Percentiles rank a stretch among this genome's conserved stretches.
These are phyloP conservation scores for Aurantiochytrium sp. DNA, from an alignment of 108 stramenopile genomes.

Conservation along the genomic window DNA sequence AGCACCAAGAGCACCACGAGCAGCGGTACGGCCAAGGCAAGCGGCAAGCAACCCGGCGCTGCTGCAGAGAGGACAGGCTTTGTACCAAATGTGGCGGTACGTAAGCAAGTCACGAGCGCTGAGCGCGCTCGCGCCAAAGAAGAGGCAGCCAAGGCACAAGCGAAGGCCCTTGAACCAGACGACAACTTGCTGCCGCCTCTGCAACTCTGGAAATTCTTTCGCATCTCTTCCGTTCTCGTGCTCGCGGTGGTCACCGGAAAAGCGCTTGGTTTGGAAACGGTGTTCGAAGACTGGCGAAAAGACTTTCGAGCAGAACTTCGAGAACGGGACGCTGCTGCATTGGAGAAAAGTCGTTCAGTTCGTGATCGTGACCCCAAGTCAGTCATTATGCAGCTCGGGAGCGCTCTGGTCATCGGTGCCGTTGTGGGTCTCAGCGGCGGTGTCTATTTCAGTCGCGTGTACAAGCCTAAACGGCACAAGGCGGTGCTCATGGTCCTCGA, in stretches of 20 bases:
- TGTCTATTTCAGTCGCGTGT: not conserved
- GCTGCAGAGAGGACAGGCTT: not conserved
- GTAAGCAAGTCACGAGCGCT: not conserved
- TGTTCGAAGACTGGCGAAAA: not conserved
- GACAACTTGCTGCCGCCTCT: not conserved
- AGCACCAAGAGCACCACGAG: no score
- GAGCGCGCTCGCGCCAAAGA: not conserved
- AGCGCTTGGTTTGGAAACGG: not conserved
- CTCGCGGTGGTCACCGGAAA: not conserved
- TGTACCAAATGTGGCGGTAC: not conserved
- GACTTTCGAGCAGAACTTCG: not conserved
- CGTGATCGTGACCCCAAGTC: not conserved
- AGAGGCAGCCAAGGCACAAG: not conserved
- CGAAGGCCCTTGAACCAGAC: not conserved
- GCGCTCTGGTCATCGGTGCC: not conserved
- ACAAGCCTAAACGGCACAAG: not conserved
- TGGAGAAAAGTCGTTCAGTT: not conserved
- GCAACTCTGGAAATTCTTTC: not conserved
- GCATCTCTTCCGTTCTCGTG: not conserved
- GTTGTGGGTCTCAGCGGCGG: not conserved
- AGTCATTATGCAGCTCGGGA: not conserved
- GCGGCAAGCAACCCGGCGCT: no score
- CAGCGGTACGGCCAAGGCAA: no score
- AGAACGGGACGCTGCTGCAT: not conserved
- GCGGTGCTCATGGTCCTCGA: not conserved